Evolutionary conservation across 1,139 yeast species (phyloP).

Genomic region (Hemisphaericaspora subhashii): DNA sequence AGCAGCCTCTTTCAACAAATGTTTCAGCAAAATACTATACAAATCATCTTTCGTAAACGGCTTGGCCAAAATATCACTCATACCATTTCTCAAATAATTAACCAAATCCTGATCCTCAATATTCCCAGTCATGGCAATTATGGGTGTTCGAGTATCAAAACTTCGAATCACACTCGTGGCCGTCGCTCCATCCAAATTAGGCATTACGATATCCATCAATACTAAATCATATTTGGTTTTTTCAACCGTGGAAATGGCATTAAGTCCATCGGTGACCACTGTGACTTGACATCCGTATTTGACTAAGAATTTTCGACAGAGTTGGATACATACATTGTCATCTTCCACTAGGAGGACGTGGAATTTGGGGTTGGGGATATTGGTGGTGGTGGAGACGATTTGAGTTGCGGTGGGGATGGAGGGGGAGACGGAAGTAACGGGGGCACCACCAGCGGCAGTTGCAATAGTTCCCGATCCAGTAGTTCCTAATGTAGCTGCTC

Average conservation of each 20-base stretch:
- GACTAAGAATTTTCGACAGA: constrained; percentile 74
- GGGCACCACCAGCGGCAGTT: too few relatives aligned
- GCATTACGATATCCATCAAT: constrained; percentile 93
- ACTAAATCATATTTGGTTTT: constrained; percentile 77
- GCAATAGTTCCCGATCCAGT: too few relatives aligned
- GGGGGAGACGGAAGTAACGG: constrained; percentile 2
- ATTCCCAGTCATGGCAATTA: constrained; percentile 92
- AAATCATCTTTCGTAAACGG: constrained; percentile 89
- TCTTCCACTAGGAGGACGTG: constrained; percentile 84
- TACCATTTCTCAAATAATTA: constrained; percentile 81
- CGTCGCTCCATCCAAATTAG: constrained; percentile 90
- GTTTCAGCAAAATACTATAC: constrained; percentile 71
- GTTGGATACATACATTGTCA: constrained; percentile 78
- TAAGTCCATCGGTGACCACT: constrained; percentile 87
- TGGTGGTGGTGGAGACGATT: constrained; percentile 32
- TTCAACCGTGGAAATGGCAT: constrained; percentile 82
- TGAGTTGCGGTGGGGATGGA: constrained; percentile 9
- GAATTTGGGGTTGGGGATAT: constrained; percentile 46
- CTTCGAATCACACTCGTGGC: constrained; percentile 85
- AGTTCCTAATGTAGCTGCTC: too few relatives aligned
- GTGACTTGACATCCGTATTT: constrained; percentile 93
- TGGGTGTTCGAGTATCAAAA: constrained; percentile 81
- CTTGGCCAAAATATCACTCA: constrained; percentile 88
- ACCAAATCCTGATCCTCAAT: constrained; percentile 79
- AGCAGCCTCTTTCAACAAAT: constrained; percentile 38